Conservation (phyloP, 345 rosid species). For the Raphanus raphanistrum region DNA sequence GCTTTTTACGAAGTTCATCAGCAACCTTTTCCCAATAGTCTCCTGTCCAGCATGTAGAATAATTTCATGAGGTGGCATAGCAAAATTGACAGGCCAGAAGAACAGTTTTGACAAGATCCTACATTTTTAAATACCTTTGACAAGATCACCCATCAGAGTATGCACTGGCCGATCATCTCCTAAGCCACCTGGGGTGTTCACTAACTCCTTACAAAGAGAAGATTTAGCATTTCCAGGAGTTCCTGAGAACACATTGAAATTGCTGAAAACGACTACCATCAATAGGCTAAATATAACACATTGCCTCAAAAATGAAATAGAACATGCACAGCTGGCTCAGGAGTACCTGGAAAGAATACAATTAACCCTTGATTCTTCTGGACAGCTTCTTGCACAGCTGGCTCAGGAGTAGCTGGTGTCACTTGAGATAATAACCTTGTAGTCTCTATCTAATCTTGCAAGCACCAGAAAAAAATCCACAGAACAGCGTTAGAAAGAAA, state of each 20-base stretch:
- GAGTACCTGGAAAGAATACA: conserved; percentile 90
- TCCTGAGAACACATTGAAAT: conserved; percentile 47
- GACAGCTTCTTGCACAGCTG: conserved; percentile 52
- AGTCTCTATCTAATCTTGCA: conserved; percentile 3
- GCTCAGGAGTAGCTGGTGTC: conserved; percentile 50
- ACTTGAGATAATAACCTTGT: conserved; percentile 14
- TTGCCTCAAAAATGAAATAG: conserved; percentile 3
- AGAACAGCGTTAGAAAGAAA: conserved; percentile 3
- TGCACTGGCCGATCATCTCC: conserved; percentile 84
- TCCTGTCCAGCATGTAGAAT: conserved; percentile 45
- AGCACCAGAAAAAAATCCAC: conserved; percentile 7
- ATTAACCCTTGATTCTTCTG: conserved; percentile 75
- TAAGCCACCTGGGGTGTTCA: conserved; percentile 47
- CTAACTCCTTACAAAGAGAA: conserved; percentile 87
- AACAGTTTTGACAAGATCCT: conserved; percentile 11
- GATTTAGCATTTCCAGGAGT: conserved; percentile 99
- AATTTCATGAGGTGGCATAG: conserved; percentile 9
- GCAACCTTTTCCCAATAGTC: conserved; percentile 87
- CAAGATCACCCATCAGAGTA: conserved; percentile 94
- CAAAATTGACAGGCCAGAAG: conserved; percentile 12
- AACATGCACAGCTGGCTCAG: background rate
- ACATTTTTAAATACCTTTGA: conserved; percentile 60
- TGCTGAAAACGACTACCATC: background rate
- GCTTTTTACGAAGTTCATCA: conserved; percentile 65
- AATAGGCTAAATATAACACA: background rate